Evolutionary conservation across 768 basidiomycete species (phyloP).

Genomic region (Sistotremastrum suecicum): DNA sequence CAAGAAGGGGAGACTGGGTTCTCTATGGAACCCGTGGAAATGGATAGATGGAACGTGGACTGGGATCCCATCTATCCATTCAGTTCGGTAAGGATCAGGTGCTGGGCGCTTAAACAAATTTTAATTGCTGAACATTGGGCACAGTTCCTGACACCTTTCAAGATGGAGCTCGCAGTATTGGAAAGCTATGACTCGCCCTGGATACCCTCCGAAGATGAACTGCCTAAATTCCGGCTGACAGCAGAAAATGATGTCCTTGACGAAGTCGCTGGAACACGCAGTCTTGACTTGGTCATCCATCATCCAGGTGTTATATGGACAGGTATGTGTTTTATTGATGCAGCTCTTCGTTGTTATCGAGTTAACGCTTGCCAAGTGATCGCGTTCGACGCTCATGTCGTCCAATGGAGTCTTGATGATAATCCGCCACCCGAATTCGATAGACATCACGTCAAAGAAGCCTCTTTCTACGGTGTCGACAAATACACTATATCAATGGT

Average conservation of each 20-base stretch:
- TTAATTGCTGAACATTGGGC: conserved; percentile 7
- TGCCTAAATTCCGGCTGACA: conserved; percentile 34
- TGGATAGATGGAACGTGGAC: conserved; percentile 70
- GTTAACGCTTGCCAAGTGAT: conserved; percentile 34
- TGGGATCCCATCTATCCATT: conserved; percentile 85
- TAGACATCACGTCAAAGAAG: conserved; percentile 87
- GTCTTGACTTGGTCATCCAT: conserved; percentile 49
- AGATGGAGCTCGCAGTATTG: conserved; percentile 45
- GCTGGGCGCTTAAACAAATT: neutral
- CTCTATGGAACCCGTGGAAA: conserved; percentile 31
- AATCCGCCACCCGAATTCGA: conserved; percentile 61
- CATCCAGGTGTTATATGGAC: conserved; percentile 86
- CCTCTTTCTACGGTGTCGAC: conserved; percentile 68
- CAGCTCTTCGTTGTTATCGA: neutral
- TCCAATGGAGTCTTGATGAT: conserved; percentile 71
- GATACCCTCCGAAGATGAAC: conserved; percentile 17
- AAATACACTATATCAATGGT: conserved; percentile 63
- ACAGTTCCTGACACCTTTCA: conserved; percentile 77
- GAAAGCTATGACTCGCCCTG: conserved; percentile 38
- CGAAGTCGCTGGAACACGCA: conserved; percentile 44
- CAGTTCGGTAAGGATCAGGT: conserved; percentile 36
- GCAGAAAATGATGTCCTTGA: conserved; percentile 46
- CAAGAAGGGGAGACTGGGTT: conserved; percentile 23
- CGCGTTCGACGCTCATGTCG: conserved; percentile 82
- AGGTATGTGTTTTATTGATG: conserved; percentile 24